These are phyloP conservation scores for Hura crepitans DNA, from an alignment of 441 rosid species.

Conservation along the genomic window DNA sequence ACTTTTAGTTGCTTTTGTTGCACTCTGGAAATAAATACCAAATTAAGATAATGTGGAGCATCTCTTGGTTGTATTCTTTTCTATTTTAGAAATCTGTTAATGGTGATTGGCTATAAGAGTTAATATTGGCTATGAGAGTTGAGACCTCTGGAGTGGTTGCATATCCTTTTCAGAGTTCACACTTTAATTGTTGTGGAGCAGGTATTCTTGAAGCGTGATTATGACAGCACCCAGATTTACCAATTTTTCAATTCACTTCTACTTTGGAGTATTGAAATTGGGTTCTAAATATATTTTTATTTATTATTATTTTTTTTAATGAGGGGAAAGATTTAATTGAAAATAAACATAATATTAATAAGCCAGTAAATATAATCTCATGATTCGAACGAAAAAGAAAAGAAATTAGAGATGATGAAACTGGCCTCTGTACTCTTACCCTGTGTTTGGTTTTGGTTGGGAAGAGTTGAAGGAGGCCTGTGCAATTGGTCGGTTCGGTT, in stretches of 20 bases:
- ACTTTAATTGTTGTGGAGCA: neutral
- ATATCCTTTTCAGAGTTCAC: neutral
- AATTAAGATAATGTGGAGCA: neutral
- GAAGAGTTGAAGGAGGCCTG: no score
- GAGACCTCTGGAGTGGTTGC: neutral
- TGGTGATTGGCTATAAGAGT: no score
- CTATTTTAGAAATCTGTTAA: neutral
- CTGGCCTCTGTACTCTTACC: no score
- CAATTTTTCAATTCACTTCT: no score
- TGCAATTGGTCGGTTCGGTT: no score
- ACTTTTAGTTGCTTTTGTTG: neutral
- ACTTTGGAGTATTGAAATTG: neutral
- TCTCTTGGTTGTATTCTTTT: neutral
- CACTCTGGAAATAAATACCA: slow-evolving; percentile 7
- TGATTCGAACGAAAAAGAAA: no score
- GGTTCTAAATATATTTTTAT: neutral
- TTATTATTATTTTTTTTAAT: neutral
- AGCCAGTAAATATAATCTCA: no score
- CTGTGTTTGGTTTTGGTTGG: no score
- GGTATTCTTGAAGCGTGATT: neutral
- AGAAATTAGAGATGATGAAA: no score
- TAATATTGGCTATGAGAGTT: neutral
- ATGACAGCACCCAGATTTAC: neutral
- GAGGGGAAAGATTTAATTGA: neutral
- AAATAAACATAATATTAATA: no score